Evolutionary conservation across 192 early-diverging fungal species (phyloP), one percentile per base, ranked within the genome.

Genomic region (Umbelopsis vinacea): DNA sequence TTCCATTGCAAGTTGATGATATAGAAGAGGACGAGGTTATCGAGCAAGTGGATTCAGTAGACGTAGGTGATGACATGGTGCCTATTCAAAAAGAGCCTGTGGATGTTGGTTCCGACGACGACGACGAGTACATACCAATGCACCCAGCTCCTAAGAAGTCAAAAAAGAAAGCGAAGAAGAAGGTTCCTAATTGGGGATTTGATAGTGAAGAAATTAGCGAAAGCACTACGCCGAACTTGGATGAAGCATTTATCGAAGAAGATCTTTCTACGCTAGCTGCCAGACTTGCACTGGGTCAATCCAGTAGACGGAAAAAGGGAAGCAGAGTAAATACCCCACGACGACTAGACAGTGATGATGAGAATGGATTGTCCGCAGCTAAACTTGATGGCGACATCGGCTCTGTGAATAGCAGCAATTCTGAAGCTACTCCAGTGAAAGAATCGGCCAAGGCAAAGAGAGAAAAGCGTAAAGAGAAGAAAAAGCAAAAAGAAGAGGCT

Each of bases 401-500:
- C 19, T 63, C 57, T 17, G 12, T 12, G 17, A n/a, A 10, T 6
- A 12, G 15, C 57, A 60, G 40, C 17, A 48, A 35, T 52, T 17
- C 52, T 9, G 35, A 45, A 63, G 26, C 53, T 4, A 37, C 67
- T 1, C 66, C 55, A 15, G 67, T 66, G 46, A 77, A 77, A 37
- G 76, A 77, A 52, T 72, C 73, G 35, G 72, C 73, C 10, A 81
- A 79, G 46, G 68, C 76, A 63, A 74, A 93, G 63, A 77, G 88
- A 15, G 89, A 92, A 63, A 84, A 83, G 72, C 77, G 81, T 55
- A 84, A 91, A 79, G 85, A 85, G 76, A 86, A 87, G 57, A 87
- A 91, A 69, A 69, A 77, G 10, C 70, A 82, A 38, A 73, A 83
- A 33, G 85, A 89, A 76, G 89, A 88, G 33, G 84, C 67, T 38